phyloP scores from a whole-genome alignment of 768 basidiomycete genomes.

The Paxillus rubicundulus region DNA sequence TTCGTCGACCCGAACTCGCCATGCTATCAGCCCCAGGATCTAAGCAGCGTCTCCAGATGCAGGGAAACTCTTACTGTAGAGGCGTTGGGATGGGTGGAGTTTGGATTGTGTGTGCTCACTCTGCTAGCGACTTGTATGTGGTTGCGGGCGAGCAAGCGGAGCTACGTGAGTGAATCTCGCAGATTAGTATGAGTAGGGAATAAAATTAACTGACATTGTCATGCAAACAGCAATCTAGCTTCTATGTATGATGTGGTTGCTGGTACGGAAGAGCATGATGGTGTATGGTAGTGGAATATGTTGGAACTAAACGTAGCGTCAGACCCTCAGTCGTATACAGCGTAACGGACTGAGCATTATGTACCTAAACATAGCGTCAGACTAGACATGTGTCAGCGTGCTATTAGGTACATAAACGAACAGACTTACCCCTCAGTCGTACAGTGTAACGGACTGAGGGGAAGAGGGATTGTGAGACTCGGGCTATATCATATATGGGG shows the following conservation, averaged over 20 bases:
- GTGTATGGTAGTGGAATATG: not conserved
- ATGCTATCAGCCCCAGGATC: slow-evolving; percentile 20
- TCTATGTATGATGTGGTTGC: slow-evolving; percentile 25
- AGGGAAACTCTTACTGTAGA: slow-evolving; percentile 71
- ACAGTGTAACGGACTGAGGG: too few species aligned
- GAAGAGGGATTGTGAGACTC: too few species aligned
- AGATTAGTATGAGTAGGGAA: slow-evolving; percentile 37
- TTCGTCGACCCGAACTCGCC: slow-evolving; percentile 24
- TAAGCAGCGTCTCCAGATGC: slow-evolving; percentile 45
- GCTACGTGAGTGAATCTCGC: slow-evolving; percentile 42
- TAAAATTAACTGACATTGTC: slow-evolving; percentile 20
- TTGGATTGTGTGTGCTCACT: slow-evolving; percentile 57
- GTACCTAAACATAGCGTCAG: too few species aligned
- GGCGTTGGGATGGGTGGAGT: slow-evolving; percentile 74
- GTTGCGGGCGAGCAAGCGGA: slow-evolving; percentile 40
- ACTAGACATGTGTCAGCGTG: too few species aligned
- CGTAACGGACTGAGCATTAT: too few species aligned
- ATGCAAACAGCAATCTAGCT: slow-evolving; percentile 31
- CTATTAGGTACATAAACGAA: too few species aligned
- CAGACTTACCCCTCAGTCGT: too few species aligned
- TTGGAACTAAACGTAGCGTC: too few species aligned
- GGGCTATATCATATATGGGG: too few species aligned
- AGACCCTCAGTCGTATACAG: too few species aligned
- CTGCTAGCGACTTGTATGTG: slow-evolving; percentile 54
- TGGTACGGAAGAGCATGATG: not conserved